A percentile compares a stretch with the other conserved stretches of the same genome.
Evolutionary conservation across 352 stramenopile species (phyloP).

Genomic region (Globisporangium cystogenes): DNA sequence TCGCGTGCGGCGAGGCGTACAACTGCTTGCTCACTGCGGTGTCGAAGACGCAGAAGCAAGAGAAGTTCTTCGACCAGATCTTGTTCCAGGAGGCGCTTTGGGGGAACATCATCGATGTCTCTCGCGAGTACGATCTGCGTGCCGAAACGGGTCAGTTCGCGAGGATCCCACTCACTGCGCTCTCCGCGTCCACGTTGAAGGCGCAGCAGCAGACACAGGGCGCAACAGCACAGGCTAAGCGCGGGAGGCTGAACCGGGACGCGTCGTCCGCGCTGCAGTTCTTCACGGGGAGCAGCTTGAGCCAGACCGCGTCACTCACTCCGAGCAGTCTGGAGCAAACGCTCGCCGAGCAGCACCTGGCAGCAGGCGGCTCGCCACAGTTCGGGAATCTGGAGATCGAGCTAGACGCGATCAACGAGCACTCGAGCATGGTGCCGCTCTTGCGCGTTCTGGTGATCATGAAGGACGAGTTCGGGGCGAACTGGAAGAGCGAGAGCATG

Average conservation of each 20-base stretch:
- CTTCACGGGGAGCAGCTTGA: conserved; percentile 74
- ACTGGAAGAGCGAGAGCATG: conserved; percentile 47
- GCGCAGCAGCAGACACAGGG: conserved; percentile 25
- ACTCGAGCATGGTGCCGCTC: conserved; percentile 71
- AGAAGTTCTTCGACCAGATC: conserved; percentile 86
- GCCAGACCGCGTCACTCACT: conserved; percentile 22
- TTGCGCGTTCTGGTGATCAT: conserved; percentile 72
- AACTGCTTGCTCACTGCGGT: conserved; percentile 71
- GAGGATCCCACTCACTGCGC: conserved; percentile 47
- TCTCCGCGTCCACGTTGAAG: conserved; percentile 30
- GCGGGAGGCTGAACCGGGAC: conserved; percentile 14
- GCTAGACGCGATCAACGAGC: conserved; percentile 67
- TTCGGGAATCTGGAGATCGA: conserved; percentile 54
- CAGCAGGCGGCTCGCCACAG: conserved; percentile 13
- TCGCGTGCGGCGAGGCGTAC: conserved; percentile 63
- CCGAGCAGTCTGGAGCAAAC: conserved; percentile 2
- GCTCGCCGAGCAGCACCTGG: conserved; percentile 16
- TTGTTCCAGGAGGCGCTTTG: conserved; percentile 71
- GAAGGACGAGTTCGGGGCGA: conserved; percentile 57
- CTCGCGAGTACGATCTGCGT: conserved; percentile 31
- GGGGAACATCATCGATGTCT: conserved; percentile 56
- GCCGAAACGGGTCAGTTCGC: conserved; percentile 47
- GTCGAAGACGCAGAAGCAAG: conserved; percentile 77
- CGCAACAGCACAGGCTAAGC: background rate
- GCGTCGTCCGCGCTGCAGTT: conserved; percentile 43